Conservation (phyloP, 2,329 filamentous ascomycete species). For the Mycocentrospora acerina region DNA sequence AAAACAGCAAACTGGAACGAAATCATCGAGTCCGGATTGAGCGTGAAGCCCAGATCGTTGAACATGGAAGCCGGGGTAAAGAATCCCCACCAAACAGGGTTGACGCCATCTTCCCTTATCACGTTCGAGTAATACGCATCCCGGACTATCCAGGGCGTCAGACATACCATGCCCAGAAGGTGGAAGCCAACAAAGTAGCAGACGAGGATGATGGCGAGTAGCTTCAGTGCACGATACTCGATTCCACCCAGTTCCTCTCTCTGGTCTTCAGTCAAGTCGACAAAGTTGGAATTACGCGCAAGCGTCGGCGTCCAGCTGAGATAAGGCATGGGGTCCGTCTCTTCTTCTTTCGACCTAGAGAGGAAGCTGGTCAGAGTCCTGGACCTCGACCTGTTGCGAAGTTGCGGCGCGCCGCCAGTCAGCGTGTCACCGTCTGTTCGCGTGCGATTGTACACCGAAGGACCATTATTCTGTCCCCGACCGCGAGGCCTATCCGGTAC, state of each 20-base stretch:
- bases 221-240: constrained; percentile 90
- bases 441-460: constrained; percentile 34
- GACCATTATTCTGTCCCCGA: constrained; percentile 23
- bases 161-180: constrained; percentile 69
- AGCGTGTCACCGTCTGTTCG: constrained; percentile 13
- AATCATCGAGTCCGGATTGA: constrained; percentile 92
- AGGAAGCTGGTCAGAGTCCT: constrained; percentile 63
- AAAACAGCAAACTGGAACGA: constrained; percentile 79
- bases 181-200: constrained; percentile 83
- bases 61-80: constrained; percentile 88
- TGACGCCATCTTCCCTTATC: constrained; percentile 63
- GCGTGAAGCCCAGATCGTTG: constrained; percentile 90
- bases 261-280: constrained; percentile 85
- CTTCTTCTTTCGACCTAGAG: constrained; percentile 54
- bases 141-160: constrained; percentile 78
- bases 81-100: constrained; percentile 84
- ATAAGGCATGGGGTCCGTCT: constrained; percentile 71
- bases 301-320: constrained; percentile 92
- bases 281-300: constrained; percentile 88
- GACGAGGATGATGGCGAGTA: constrained; percentile 74
- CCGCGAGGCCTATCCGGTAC: constrained; percentile 54
- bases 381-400: constrained; percentile 39
- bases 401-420: constrained; percentile 19
- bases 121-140: constrained; percentile 60
- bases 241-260: constrained; percentile 94